Base-by-base conservation (phyloP, 306 rosid species). In the Casuarina equisetifolia region DNA sequence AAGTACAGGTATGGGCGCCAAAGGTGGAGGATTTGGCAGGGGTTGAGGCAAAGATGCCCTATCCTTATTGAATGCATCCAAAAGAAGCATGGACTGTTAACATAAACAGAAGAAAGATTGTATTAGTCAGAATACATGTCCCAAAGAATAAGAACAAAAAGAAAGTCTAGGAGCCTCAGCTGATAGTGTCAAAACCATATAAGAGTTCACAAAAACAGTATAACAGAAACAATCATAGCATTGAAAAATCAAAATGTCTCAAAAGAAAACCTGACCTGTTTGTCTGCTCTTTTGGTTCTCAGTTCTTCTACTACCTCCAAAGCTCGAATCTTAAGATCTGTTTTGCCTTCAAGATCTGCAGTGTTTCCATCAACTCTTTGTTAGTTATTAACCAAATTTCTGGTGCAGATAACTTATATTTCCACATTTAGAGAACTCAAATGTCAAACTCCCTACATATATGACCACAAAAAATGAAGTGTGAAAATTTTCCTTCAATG, bases 11-110 rank as follows among this genome's bases (percentile, higher is more conserved):
- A 93, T 25, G 55, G 98, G 92, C 40, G 96, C 97, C 85, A 95
- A 71, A 55, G 99, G 94, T 1, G 96, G 96, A 19, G 99, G 96
- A 71, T 95, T 95, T 69, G 97, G 92, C 74, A 89, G 81, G 36
- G 97, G 96, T 82, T 93, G 97, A 85, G 98, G 99, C 81, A 96
- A 84, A 54, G 98, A 84, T 77, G 98, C 96, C 90, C 99, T 87
- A 81, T 96, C 98, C 85, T 96, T 96, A 82, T 96, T 96, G 76
- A 96, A 93, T 69, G 99, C 99, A 75, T 96, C 99, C 84, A 96
- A 83, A 62, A 96, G 98, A 84, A 92, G 97, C 81, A 77, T 90
- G 55, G 99, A 91, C 99, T 96, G 90, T 58, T 49, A 66, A 17
- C 55, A 63, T 32, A 80, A 74, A 73, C 62, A 72, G 72, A 72